Evolutionary conservation across 306 rosid genomes (phyloP), one percentile per base, ranked within the genome.

Genomic region (Astragalus glycyphyllos): DNA sequence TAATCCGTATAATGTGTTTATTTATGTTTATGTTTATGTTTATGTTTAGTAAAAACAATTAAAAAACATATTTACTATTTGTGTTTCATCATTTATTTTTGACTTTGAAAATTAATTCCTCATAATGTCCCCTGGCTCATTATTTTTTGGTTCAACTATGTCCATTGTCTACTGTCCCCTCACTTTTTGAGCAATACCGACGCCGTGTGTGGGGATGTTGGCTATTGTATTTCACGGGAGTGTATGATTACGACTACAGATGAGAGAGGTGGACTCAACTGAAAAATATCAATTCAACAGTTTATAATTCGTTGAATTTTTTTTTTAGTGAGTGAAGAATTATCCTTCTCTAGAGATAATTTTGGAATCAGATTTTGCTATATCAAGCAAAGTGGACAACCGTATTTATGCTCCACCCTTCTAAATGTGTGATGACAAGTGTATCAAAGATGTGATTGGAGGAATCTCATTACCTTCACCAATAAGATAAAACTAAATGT

Each of bases 351-450:
- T 7, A 26, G 8, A 58, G 2, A 75, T 62, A 37, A 68, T 68
- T 59, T 76, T 35, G 50, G 48, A 72, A 49, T 58, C 51, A n/a
- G 7, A 42, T 16, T 0, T 32, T 16, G 55, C 59, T 53, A 47
- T 31, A 58, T 58, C 65, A 72, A 42, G 32, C 11, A 51, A 72
- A 72, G 65, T 78, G 62, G 74, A 48, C 49, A 58, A 8, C 15
- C 51, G 58, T 71, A 65, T 72, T 72, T 78, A 65, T 78, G 74
- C 78, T 72, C 62, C 69, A 23, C 69, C 69, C 50, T 71, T 46
- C 49, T 9, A 68, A 69, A 61, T 16, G 31, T 44, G 49, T 15
- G 20, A 15, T 53, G 56, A 40, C 65, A 40, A 15, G 4, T 34
- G 35, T 5, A 5, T 32, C n/a, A 9, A 49, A 32, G 48, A 34